Base-by-base conservation (phyloP, 768 basidiomycete genomes). In the Boletus pseudopeckii region DNA sequence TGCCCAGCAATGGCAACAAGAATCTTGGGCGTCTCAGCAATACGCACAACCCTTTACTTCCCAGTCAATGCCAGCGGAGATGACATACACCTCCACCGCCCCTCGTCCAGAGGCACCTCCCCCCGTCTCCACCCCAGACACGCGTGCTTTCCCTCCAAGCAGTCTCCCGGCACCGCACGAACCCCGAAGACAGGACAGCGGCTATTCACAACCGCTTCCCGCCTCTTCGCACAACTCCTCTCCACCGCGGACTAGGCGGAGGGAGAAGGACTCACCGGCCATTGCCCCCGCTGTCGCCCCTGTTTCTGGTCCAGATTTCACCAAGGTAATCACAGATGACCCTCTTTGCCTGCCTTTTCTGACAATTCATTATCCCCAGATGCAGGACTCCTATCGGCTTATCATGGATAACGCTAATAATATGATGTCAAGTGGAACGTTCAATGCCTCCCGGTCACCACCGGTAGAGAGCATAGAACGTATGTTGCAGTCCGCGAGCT, bases 401-500 rank as follows among this genome's bases (percentile, higher is more conserved):
- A 71, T 79, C 56, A 65, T 79, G 56, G 74, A 79, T 56, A 66
- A 56, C 48, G 59, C 74, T n/a, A 67, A 64, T 17, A 66, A 59
- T 59, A 63, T 72, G 52, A 47, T 73, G 50, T 28, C 51, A 14
- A 40, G 56, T 15, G 64, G 58, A 46, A 47, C 63, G 53, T 64
- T 59, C 54, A 61, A 33, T 55, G 62, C 45, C 57, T 61, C 49
- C 48, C 64, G 55, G 47, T 47, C 53, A 34, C 64, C 60, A 58
- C 63, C 71, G 18, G 63, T 41, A 10, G 75, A 77, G 50, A 61
- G 48, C 20, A 49, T 79, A n/a, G 78, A 79, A 11, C 73, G 72
- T 53, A 76, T 79, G 72, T 36, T 72, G 45, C 75, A 77, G 60
- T 75, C 77, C 34, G 78, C 78, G 36, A 65, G 61, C 53, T 71